Percentiles rank a stretch among this genome's conserved stretches.
Evolutionary conservation across 208 protist species (phyloP).

Genomic region (Trypanosoma theileri): DNA sequence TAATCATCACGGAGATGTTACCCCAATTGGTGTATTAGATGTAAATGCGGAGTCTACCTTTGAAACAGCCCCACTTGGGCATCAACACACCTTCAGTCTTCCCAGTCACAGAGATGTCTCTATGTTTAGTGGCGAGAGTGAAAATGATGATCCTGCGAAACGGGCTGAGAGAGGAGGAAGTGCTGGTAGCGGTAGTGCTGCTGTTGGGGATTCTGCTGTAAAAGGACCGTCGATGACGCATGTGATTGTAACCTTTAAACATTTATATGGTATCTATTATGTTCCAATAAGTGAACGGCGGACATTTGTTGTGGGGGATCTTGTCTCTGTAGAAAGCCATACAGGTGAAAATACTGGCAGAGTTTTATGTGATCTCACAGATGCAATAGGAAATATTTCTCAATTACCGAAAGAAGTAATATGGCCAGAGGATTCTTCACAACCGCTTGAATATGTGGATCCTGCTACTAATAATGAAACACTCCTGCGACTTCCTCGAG

Average conservation of each 20-base stretch:
- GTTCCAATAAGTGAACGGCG: conserved; percentile 41
- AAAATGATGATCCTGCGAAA: background rate
- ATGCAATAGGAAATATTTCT: conserved; percentile 26
- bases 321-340: conserved; percentile 60
- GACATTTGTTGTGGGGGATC: conserved; percentile 51
- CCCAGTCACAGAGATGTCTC: conserved; percentile 20
- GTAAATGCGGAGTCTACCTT: conserved; percentile 7
- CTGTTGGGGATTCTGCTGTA: background rate
- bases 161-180: conserved; percentile 1
- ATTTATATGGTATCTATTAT: conserved; percentile 61
- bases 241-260: conserved; percentile 60
- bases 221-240: conserved; percentile 28
- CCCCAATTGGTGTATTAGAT: conserved; percentile 20
- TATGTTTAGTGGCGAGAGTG: background rate
- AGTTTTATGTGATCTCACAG: conserved; percentile 52
- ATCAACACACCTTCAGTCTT: conserved; percentile 32
- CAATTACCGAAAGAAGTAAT: conserved; percentile 20
- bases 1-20: background rate
- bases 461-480: conserved; percentile 19
- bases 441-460: conserved; percentile 24
- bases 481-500: conserved; percentile 55
- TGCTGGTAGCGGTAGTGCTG: no score
- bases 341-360: conserved; percentile 52
- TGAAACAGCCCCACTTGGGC: conserved; percentile 33
- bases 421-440: conserved; percentile 26